Evolutionary conservation across 176 grass and related monocot species (phyloP), one percentile per base, ranked within the genome.

Genomic region (Aegilops bicornis): DNA sequence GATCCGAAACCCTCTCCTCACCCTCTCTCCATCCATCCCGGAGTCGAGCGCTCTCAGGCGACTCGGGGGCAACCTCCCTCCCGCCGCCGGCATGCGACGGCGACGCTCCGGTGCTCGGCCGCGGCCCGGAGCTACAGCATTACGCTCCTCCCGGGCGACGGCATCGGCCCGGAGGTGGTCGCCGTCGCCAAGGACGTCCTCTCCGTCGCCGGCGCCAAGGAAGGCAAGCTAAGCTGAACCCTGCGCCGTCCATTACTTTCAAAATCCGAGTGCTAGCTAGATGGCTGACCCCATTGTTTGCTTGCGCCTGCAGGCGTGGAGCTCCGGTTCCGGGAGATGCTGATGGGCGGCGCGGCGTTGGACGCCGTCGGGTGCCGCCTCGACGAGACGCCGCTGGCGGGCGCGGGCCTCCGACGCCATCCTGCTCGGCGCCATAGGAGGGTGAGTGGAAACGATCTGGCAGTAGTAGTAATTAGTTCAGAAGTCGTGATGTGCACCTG

Each of bases 151-250:
- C 93, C 93, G 5, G 96, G 96, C 7, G 96, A 98, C 25, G 96
- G 96, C 72, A 96, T 98, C 65, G 96, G 96, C 47, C 96, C 96
- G 2, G 96, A 98, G 88, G 96, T 98, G 83, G 91, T 98, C 59
- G 86, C 93, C 24, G 90, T 98, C 70, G 90, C 96, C 81, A 94
- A 95, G 86, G 91, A 95, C 62, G 91, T 98, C n/a, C 90, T 98
- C n/a, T 92, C 88, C 90, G 86, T 90, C 74, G 88, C 86, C 31
- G 93, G 88, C 33, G 83, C 93, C 30, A 84, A 90, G 6, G 86
- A 95, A 92, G 96, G 67, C 66, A 19, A 74, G 42, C 25, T 19
- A 10, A 31, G n/a, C 17, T 7, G 10, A 40, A 35, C 19, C 1
- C 25, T 68, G 8, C 19, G 16, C 25, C 50, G 4, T 30, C 3